phyloP scores from a whole-genome alignment of 1,139 yeast species.

The Magnusiomyces paraingens region DNA sequence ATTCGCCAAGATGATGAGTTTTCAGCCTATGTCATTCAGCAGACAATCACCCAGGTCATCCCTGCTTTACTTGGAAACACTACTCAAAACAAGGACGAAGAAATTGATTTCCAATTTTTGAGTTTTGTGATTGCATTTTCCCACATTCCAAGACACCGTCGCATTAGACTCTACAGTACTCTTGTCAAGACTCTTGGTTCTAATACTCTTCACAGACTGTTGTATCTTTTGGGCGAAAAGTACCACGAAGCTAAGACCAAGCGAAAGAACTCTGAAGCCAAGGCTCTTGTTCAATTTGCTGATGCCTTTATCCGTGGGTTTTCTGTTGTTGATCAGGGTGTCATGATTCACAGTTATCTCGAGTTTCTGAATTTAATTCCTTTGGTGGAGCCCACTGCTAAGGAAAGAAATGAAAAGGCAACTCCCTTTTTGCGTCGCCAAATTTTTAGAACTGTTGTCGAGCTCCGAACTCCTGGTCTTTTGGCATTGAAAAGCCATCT shows the following conservation, averaged over 20 bases:
- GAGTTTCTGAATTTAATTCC: conserved; percentile 29
- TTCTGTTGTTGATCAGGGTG: conserved; percentile 59
- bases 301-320: conserved; percentile 63
- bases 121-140: conserved; percentile 90
- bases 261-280: conserved; percentile 59
- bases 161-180: conserved; percentile 76
- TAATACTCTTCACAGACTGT: conserved; percentile 52
- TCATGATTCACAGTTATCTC: conserved; percentile 51
- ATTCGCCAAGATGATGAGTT: conserved; percentile 95
- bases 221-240: conserved; percentile 77
- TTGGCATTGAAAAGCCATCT: conserved; percentile 44
- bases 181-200: conserved; percentile 74
- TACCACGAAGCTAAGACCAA: conserved; percentile 49
- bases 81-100: conserved; percentile 47
- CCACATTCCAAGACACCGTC: conserved; percentile 94
- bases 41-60: conserved; percentile 81
- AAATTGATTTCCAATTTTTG: conserved; percentile 75
- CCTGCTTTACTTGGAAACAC: conserved; percentile 78
- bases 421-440: conserved; percentile 46
- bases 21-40: conserved; percentile 86
- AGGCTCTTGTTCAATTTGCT: conserved; percentile 62
- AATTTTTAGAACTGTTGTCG: conserved; percentile 56
- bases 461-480: conserved; percentile 46
- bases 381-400: conserved; percentile 31
- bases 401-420: conserved; percentile 24